phyloP scores from a whole-genome alignment of 1,139 yeast species.

The Zygoascus sp. region DNA sequence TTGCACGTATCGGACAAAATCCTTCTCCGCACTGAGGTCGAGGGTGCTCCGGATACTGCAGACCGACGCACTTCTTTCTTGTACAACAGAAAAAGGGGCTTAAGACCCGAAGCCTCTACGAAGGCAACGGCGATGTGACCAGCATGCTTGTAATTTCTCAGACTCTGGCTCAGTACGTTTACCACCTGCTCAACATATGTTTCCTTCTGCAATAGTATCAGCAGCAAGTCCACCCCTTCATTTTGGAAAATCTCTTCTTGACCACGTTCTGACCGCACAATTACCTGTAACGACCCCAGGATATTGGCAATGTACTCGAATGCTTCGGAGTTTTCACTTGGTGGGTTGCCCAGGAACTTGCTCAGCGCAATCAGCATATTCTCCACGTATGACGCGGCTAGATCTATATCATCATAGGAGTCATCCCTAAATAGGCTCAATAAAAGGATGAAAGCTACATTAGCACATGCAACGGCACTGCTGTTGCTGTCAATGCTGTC shows the following conservation, averaged over 20 bases:
- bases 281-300: conserved; percentile 23
- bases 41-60: conserved; percentile 3
- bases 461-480: neutral
- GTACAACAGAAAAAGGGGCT: conserved; percentile 23
- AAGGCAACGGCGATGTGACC: conserved; percentile 24
- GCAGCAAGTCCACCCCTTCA: conserved; percentile 35
- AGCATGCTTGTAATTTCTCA: conserved; percentile 21
- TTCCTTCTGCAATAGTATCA: conserved; percentile 24
- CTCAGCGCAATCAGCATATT: conserved; percentile 14
- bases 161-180: conserved; percentile 25
- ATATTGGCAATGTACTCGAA: conserved; percentile 29
- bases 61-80: conserved; percentile 9
- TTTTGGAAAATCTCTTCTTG: conserved; percentile 26
- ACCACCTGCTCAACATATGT: conserved; percentile 23
- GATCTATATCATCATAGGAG: neutral
- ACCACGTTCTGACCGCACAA: conserved; percentile 20
- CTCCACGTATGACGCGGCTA: conserved; percentile 8
- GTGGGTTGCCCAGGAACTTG: conserved; percentile 13
- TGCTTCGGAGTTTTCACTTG: conserved; percentile 24
- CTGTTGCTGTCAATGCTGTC: neutral
- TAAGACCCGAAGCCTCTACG: conserved; percentile 31
- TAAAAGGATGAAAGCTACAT: conserved; percentile 1
- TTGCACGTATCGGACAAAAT: conserved; percentile 7
- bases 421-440: neutral
- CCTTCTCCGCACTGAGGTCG: conserved; percentile 13